Evolutionary conservation across 495 filamentous ascomycete genomes (phyloP).

Genomic region (Podospora pseudoanserina): DNA sequence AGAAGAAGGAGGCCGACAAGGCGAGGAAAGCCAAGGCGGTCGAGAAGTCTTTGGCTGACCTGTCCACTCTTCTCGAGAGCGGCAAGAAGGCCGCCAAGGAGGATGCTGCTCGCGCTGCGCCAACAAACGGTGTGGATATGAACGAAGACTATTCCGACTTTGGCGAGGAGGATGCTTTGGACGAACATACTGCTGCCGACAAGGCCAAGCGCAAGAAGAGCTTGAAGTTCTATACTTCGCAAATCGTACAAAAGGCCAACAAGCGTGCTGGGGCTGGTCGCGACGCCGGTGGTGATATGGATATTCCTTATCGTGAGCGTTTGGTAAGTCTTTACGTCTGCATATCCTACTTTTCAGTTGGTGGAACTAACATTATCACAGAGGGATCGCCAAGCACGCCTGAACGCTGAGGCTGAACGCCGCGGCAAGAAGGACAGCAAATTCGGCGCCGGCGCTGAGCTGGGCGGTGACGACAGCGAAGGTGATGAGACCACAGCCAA

Average conservation of each 20-base stretch:
- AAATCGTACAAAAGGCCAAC: constrained; percentile 87
- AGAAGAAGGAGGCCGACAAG: constrained; percentile 33
- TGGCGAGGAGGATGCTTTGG: constrained; percentile 53
- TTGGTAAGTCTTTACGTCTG: constrained; percentile 36
- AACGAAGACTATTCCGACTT: constrained; percentile 63
- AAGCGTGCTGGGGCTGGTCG: constrained; percentile 76
- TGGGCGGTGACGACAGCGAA: constrained; percentile 59
- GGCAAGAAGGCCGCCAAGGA: constrained; percentile 39
- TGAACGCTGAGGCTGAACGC: constrained; percentile 82
- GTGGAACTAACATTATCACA: constrained; percentile 16
- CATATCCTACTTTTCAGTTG: neutral
- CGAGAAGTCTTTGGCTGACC: constrained; percentile 48
- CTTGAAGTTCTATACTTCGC: constrained; percentile 93
- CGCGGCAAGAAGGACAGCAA: constrained; percentile 66
- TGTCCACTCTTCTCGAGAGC: constrained; percentile 41
- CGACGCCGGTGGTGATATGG: constrained; percentile 82
- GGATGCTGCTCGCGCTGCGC: constrained; percentile 26
- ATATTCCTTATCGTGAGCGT: constrained; percentile 88
- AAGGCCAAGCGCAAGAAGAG: constrained; percentile 83
- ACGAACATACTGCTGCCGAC: constrained; percentile 59
- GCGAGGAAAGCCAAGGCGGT: constrained; percentile 44
- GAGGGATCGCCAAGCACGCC: constrained; percentile 74
- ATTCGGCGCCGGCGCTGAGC: constrained; percentile 47
- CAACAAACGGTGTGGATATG: constrained; percentile 28
- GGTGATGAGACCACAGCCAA: constrained; percentile 47